Evolutionary conservation across 371 early-diverging fungal genomes (phyloP), one percentile per base, ranked within the genome.

Genomic region (Zychaea mexicana): DNA sequence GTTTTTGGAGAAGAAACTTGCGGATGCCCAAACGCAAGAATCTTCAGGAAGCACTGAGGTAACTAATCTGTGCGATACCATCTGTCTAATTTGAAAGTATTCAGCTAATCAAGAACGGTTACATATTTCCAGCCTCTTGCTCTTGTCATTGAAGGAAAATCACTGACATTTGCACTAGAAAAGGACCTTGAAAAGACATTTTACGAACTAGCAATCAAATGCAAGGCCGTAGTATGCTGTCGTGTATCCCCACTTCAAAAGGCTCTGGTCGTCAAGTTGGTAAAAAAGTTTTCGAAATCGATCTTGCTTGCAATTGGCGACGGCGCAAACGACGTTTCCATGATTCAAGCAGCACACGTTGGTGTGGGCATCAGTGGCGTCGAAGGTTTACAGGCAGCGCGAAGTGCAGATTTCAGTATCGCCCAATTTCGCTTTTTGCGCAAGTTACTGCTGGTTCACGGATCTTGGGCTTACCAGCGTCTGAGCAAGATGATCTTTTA

Each of bases 261-360:
- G 77, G 95, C 96, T 0, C 73, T 93, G 57, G 94, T 98, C 17
- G 95, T 96, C 22, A 91, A 91, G 67, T 75, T 93, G 19, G 93
- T 98, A 38, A 93, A 93, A 68, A 85, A 90, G 13, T 83, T 84
- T 39, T 78, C 77, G 42, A 91, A 85, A 65, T 90, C 94, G 0
- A 91, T 90, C 67, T 74, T 89, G 52, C 89, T 93, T 63, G 97
- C 91, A 49, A 96, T 97, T 55, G 98, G 99, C 52, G 99, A 99
- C 77, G 99, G 99, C 46, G 98, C 98, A 28, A 99, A 99, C 70
- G 99, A 99, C 72, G 98, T 99, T 10, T 88, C 92, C 45, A 99
- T 99, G 99, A 93, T 99, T 60, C 93, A 96, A 76, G 94, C 94
- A 21, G 96, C 99, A 2, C 96, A 98, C 73, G 96, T 99, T 0